Percentiles rank a stretch among this genome's conserved stretches.
Evolutionary conservation across 1,139 yeast species (phyloP).

Genomic region (Lipomyces yarrowii): DNA sequence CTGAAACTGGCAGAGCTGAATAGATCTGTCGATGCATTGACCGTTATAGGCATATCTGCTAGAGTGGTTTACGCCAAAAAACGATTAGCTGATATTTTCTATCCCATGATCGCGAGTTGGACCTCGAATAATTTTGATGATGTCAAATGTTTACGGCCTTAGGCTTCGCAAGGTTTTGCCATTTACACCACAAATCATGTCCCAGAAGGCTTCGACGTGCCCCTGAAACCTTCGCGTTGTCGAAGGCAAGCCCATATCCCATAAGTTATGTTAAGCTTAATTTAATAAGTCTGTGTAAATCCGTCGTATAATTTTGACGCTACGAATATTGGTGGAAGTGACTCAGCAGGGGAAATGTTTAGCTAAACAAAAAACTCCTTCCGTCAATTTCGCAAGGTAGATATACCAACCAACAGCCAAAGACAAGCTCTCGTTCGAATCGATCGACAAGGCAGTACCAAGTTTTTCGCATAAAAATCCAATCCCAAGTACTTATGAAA

Average conservation of each 20-base stretch:
- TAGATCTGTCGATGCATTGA: conserved; percentile 20
- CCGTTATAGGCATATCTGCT: conserved; percentile 20
- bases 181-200: too few species aligned
- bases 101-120: too few species aligned
- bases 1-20: conserved; percentile 22
- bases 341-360: too few species aligned
- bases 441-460: not conserved
- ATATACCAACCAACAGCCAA: not conserved
- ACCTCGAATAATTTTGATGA: not conserved
- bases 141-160: too few species aligned
- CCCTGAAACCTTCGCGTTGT: too few species aligned
- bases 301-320: too few species aligned
- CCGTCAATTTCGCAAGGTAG: not conserved
- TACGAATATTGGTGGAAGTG: too few species aligned
- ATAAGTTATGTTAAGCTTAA: too few species aligned
- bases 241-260: too few species aligned
- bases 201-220: too few species aligned
- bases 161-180: too few species aligned
- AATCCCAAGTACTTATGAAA: not conserved
- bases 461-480: not conserved
- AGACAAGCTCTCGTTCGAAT: not conserved
- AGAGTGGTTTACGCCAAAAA: not conserved
- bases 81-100: not conserved
- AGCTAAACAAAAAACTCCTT: not conserved
- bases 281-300: too few species aligned